These are phyloP conservation scores for Thalassiosira livingstoniorum DNA, from an alignment of 352 stramenopile species.

Conservation along the genomic window DNA sequence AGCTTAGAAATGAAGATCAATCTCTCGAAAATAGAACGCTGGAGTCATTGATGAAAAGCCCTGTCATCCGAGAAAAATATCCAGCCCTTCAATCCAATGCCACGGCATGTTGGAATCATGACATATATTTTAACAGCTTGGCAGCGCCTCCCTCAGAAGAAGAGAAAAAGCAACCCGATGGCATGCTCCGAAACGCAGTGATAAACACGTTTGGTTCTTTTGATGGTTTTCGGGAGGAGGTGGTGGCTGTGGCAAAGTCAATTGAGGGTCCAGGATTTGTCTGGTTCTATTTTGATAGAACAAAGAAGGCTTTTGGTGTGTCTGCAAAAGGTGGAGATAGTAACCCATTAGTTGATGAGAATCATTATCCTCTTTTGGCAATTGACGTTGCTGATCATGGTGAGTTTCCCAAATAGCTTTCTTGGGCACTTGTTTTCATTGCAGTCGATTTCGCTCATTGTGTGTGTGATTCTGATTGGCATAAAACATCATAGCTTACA, in stretches of 20 bases:
- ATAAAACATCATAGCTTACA: slow-evolving; percentile 82
- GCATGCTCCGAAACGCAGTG: slow-evolving; percentile 88
- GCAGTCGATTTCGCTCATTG: background rate
- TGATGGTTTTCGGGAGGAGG: slow-evolving; percentile 90
- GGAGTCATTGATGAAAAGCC: slow-evolving; percentile 87
- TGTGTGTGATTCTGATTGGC: slow-evolving; percentile 13
- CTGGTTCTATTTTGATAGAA: slow-evolving; percentile 93
- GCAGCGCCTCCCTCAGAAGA: slow-evolving; percentile 41
- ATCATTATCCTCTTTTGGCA: slow-evolving; percentile 92
- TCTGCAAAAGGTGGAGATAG: slow-evolving; percentile 68
- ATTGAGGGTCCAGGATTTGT: slow-evolving; percentile 95
- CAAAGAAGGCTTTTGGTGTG: slow-evolving; percentile 69
- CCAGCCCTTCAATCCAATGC: slow-evolving; percentile 64
- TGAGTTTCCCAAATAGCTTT: slow-evolving; percentile 15
- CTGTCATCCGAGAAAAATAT: slow-evolving; percentile 68
- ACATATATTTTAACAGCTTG: slow-evolving; percentile 95
- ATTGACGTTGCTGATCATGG: slow-evolving; percentile 95
- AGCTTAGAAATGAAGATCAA: slow-evolving; percentile 64
- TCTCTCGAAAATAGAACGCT: slow-evolving; percentile 53
- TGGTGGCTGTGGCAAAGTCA: slow-evolving; percentile 89
- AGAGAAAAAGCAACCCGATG: slow-evolving; percentile 26
- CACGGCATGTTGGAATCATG: slow-evolving; percentile 76
- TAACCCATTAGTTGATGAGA: slow-evolving; percentile 78
- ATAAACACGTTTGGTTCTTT: slow-evolving; percentile 91
- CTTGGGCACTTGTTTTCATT: background rate